Evolutionary conservation across 2,329 filamentous ascomycete species (phyloP), one percentile per base, ranked within the genome.

Genomic region (Colletotrichum tanaceti): DNA sequence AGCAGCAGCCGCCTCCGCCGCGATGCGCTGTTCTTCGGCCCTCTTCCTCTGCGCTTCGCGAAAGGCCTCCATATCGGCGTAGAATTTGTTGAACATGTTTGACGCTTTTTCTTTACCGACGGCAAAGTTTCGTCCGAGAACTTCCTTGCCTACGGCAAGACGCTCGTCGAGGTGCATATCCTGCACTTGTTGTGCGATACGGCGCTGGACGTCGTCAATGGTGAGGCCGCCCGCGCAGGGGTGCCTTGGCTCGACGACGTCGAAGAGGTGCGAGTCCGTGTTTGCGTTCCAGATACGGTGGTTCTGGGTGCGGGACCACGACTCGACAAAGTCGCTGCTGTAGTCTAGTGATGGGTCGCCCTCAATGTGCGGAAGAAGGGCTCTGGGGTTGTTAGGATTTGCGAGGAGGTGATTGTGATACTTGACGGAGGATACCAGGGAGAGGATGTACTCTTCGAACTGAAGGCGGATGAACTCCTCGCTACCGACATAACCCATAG

Each of bases 381-480:
- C 84, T 71, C 87, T 89, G 6, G 90, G 83, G 72, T 92, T 86
- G 63, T 85, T 79, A 6, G 81, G 78, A 71, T 89, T 81, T 65
- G 81, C 79, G 20, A 79, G 78, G 32, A 90, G 82, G 75, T 91
- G 91, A 74, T 89, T 90, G 78, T 94, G 94, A 77, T 97, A 98
- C 77, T 98, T 98, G 73, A 94, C 91, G 0, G 93, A 90, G 0
- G 94, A 93, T 50, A 98, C 88, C 71, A 99, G 86, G 0, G 94
- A 93, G 28, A 98, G 86, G 6, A 99, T 87, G 76, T 99, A 99
- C 75, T 98, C 94, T 80, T 99, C 96, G 71, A 99, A 99, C 75
- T 98, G 95, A 47, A 98, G 88, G 38, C 96, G 89, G 74, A 99
- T 99, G 75, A 98, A 98, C 77, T 98, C 96, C 80, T 99, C 96